These are phyloP conservation scores for Candida berthetii DNA, from an alignment of 805 yeast genomes.

Conservation along the genomic window DNA sequence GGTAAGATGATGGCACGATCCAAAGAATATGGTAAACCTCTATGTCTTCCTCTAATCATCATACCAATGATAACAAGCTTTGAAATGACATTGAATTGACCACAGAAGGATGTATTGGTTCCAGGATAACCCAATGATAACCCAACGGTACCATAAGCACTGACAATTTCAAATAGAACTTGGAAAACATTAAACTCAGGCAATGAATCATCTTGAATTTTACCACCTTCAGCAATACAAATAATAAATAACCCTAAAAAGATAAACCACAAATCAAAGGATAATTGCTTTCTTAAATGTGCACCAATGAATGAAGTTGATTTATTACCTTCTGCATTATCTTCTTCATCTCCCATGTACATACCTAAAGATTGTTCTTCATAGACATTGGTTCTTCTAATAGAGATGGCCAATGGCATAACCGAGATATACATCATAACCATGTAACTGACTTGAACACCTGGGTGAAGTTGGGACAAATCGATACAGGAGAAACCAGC, in stretches of 20 bases:
- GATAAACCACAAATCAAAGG: slow-evolving; percentile 93
- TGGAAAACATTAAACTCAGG: slow-evolving; percentile 61
- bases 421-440: slow-evolving; percentile 98
- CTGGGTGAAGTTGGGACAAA: slow-evolving; percentile 70
- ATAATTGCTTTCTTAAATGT: slow-evolving; percentile 86
- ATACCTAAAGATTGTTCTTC: slow-evolving; percentile 97
- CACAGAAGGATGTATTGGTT: slow-evolving; percentile 63
- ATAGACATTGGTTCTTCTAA: slow-evolving; percentile 94
- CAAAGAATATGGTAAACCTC: slow-evolving; percentile 90
- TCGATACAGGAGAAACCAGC: slow-evolving; percentile 83
- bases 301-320: slow-evolving; percentile 69
- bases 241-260: slow-evolving; percentile 80
- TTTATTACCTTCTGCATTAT: slow-evolving; percentile 27
- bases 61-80: slow-evolving; percentile 82
- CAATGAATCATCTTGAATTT: slow-evolving; percentile 36
- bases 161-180: slow-evolving; percentile 79
- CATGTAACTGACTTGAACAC: slow-evolving; percentile 88
- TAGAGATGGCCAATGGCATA: slow-evolving; percentile 91
- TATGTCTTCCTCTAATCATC: slow-evolving; percentile 93
- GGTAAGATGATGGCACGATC: slow-evolving; percentile 93
- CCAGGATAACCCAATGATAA: slow-evolving; percentile 79
- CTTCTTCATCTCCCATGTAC: slow-evolving; percentile 36
- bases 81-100: slow-evolving; percentile 63
- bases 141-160: slow-evolving; percentile 97
- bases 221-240: slow-evolving; percentile 77